A percentile compares a stretch with the other conserved stretches of the same genome.
Conservation (phyloP, 768 basidiomycete species). For the Sistotremastrum niveocremeum region DNA sequence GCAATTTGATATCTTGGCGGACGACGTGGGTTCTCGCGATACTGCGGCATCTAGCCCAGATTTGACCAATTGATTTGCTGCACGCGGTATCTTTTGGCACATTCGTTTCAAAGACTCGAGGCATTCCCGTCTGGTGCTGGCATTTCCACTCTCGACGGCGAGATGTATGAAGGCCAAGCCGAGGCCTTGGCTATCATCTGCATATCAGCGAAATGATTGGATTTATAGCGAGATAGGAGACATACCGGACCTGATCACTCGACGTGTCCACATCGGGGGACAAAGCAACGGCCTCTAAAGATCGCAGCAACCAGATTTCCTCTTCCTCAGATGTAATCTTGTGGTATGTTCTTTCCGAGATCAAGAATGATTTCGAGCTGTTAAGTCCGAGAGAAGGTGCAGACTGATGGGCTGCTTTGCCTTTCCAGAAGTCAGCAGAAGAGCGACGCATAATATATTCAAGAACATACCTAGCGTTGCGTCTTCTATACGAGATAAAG, state of each 20-base stretch:
- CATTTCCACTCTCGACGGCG: conserved; percentile 42
- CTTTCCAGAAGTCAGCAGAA: conserved; percentile 26
- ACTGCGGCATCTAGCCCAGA: conserved; percentile 44
- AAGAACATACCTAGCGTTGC: conserved; percentile 6
- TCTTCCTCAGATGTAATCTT: conserved; percentile 50
- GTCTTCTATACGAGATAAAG: conserved; percentile 36
- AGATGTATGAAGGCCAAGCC: conserved; percentile 61
- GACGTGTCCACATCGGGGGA: conserved; percentile 38
- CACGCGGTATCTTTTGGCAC: conserved; percentile 27
- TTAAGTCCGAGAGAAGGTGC: conserved; percentile 22
- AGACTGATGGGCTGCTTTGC: conserved; percentile 33
- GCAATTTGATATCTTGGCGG: conserved; percentile 11
- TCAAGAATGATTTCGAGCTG: conserved; percentile 62
- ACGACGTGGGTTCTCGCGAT: conserved; percentile 21
- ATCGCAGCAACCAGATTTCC: conserved; percentile 64
- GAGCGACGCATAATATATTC: conserved; percentile 1
- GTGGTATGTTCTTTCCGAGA: conserved; percentile 81
- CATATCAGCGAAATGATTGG: background rate
- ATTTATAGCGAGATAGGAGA: background rate
- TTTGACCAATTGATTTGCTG: conserved; percentile 38
- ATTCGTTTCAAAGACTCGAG: conserved; percentile 28
- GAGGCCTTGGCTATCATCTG: conserved; percentile 29
- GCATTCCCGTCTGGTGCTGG: conserved; percentile 37
- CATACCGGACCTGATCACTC: conserved; percentile 41
- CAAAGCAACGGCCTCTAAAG: conserved; percentile 36